Percentiles rank a stretch among this genome's conserved stretches.
Conservation (phyloP, 331 rosid genomes). For the Pyracantha coccinea region DNA sequence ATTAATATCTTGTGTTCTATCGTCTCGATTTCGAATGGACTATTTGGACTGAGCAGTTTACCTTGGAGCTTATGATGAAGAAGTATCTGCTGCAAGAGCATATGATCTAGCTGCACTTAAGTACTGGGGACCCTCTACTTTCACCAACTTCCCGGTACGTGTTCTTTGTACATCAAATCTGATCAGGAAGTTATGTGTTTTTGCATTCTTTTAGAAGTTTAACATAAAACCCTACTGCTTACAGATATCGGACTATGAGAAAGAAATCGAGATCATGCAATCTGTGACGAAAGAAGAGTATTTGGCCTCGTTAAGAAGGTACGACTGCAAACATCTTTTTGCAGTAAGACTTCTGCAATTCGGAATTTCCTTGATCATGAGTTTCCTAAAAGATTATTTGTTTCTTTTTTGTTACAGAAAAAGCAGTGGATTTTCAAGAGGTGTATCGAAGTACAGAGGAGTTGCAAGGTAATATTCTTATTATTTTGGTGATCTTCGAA, state of each 20-base stretch:
- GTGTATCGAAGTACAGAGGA: constrained; percentile 82
- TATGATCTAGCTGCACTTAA: constrained; percentile 23
- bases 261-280: constrained; percentile 70
- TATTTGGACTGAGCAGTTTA: constrained; percentile 37
- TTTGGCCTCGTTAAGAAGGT: constrained; percentile 84
- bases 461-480: constrained; percentile 60
- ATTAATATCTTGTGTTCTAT: constrained; percentile 2
- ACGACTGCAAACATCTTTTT: not conserved
- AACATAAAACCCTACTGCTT: not conserved
- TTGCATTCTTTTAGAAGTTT: not conserved
- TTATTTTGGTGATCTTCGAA: not conserved
- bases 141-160: constrained; percentile 75
- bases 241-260: constrained; percentile 64
- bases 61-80: constrained; percentile 91
- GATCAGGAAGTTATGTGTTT: not conserved
- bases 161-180: no score
- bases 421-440: constrained; percentile 95
- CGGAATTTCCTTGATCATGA: not conserved
- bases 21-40: constrained; percentile 16
- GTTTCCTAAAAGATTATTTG: not conserved
- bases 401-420: constrained; percentile 32
- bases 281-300: constrained; percentile 83
- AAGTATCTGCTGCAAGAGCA: constrained; percentile 85
- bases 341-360: not conserved
- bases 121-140: constrained; percentile 73